A percentile compares a stretch with the other conserved stretches of the same genome.
phyloP scores from a whole-genome alignment of 768 basidiomycete species.

The Kockovaella imperatae region DNA sequence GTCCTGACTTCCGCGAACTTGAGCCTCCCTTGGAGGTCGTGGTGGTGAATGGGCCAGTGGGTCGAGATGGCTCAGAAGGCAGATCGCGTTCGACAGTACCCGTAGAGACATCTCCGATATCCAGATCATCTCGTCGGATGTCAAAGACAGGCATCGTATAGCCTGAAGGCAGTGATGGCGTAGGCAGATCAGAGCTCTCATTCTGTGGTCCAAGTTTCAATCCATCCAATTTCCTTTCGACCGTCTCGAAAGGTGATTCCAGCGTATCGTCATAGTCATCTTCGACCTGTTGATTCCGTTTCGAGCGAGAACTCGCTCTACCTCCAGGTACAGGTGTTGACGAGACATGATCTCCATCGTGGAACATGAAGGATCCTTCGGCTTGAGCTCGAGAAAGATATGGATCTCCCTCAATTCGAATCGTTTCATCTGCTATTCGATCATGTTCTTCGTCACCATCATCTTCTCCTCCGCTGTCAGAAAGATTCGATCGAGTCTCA shows the following conservation, averaged over 20 bases:
- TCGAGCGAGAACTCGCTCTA: too few species aligned
- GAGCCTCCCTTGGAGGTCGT: neutral
- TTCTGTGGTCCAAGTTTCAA: slow-evolving; percentile 18
- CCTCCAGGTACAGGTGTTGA: slow-evolving; percentile 66
- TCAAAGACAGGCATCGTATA: slow-evolving; percentile 17
- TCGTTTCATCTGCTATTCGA: neutral
- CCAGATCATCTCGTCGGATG: neutral
- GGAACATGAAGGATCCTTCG: slow-evolving; percentile 68
- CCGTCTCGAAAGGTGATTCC: slow-evolving; percentile 63
- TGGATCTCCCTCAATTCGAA: slow-evolving; percentile 10
- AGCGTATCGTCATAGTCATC: slow-evolving; percentile 59
- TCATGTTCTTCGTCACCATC: slow-evolving; percentile 10
- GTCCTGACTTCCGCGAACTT: slow-evolving; percentile 7
- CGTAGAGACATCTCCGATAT: slow-evolving; percentile 10
- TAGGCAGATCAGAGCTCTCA: slow-evolving; percentile 9
- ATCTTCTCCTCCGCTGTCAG: neutral
- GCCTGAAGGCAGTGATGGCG: slow-evolving; percentile 26
- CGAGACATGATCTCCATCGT: slow-evolving; percentile 52
- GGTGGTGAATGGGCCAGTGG: slow-evolving; percentile 2
- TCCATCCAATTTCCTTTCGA: slow-evolving; percentile 45
- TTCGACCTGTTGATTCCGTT: slow-evolving; percentile 1
- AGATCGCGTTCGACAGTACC: slow-evolving; percentile 16
- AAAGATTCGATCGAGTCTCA: slow-evolving; percentile 6
- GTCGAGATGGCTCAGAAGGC: neutral
- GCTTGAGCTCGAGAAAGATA: slow-evolving; percentile 44